Percentiles rank a stretch among this genome's conserved stretches.
Evolutionary conservation across 257 asterid species (phyloP).

Genomic region (Catharanthus roseus): DNA sequence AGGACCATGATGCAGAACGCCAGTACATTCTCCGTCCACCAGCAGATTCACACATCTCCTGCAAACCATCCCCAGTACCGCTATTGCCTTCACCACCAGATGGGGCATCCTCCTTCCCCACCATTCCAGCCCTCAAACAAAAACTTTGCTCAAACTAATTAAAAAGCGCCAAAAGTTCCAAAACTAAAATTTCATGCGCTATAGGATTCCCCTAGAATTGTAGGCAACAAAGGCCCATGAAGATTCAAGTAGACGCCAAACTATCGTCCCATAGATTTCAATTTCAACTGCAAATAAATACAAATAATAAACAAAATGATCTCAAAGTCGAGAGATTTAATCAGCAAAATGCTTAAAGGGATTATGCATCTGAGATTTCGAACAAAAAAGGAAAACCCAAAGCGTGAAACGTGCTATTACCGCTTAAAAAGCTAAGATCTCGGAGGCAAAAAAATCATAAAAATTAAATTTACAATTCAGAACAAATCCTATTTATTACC

Average conservation of each 20-base stretch:
- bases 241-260: not conserved
- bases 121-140: constrained; percentile 26
- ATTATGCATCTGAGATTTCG: constrained; percentile 16
- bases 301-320: not conserved
- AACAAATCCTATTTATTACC: not conserved
- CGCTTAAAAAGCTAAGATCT: constrained; percentile 18
- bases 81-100: constrained; percentile 19
- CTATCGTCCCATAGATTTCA: constrained; percentile 14
- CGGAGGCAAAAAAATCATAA: not conserved
- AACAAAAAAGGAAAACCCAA: constrained; percentile 3
- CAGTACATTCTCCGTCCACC: constrained; percentile 41
- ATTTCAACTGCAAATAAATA: constrained; percentile 17
- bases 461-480: not conserved
- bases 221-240: constrained; percentile 2
- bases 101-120: constrained; percentile 38
- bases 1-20: constrained; percentile 57
- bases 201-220: not conserved
- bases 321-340: not conserved
- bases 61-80: constrained; percentile 27
- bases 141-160: not conserved
- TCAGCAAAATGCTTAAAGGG: not conserved
- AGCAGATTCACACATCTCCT: constrained; percentile 21
- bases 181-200: not conserved
- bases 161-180: constrained; percentile 8
- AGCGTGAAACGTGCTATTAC: not conserved